Percentiles rank a stretch among this genome's conserved stretches.
These are phyloP conservation scores for Ustilago nuda DNA, from an alignment of 1,284 basidiomycete genomes.

Conservation along the genomic window DNA sequence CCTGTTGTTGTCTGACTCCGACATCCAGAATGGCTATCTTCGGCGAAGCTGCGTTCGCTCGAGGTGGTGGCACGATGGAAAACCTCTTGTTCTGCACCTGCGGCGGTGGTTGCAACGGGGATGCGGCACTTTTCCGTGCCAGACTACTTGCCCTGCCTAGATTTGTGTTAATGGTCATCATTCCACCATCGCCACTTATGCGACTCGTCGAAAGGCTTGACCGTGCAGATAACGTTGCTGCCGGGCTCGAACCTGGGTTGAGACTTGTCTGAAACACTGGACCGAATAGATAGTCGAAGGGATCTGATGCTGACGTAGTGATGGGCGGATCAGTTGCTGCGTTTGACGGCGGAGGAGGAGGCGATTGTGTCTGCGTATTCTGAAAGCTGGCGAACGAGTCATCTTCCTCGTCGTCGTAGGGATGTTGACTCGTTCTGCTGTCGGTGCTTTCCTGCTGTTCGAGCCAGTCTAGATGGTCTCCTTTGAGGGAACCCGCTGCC, in stretches of 20 bases:
- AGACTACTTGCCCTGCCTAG: conserved; percentile 25
- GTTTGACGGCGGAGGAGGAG: conserved; percentile 5
- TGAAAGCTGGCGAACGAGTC: conserved; percentile 33
- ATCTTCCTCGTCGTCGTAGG: conserved; percentile 28
- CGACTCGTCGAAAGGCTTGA: conserved; percentile 30
- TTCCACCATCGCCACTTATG: conserved; percentile 34
- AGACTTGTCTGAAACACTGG: conserved; percentile 15
- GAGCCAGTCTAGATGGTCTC: conserved; percentile 44
- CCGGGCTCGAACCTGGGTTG: conserved; percentile 12
- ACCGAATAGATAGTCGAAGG: conserved; percentile 26
- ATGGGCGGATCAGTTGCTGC: not conserved
- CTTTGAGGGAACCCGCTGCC: conserved; percentile 17
- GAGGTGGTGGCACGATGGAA: conserved; percentile 29
- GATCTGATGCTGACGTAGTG: conserved; percentile 13
- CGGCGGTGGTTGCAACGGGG: conserved; percentile 34
- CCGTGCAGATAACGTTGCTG: conserved; percentile 26
- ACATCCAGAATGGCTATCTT: conserved; percentile 5
- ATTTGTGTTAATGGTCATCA: conserved; percentile 46
- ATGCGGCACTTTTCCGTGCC: conserved; percentile 24
- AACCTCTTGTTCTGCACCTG: conserved; percentile 26
- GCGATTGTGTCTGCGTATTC: conserved; percentile 2
- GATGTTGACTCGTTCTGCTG: conserved; percentile 13
- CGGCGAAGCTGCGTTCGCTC: conserved; percentile 19
- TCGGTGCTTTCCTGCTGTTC: conserved; percentile 36
- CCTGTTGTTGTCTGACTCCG: not conserved